phyloP scores from a whole-genome alignment of 1,139 yeast genomes.

The Pneumocystis carinii region DNA sequence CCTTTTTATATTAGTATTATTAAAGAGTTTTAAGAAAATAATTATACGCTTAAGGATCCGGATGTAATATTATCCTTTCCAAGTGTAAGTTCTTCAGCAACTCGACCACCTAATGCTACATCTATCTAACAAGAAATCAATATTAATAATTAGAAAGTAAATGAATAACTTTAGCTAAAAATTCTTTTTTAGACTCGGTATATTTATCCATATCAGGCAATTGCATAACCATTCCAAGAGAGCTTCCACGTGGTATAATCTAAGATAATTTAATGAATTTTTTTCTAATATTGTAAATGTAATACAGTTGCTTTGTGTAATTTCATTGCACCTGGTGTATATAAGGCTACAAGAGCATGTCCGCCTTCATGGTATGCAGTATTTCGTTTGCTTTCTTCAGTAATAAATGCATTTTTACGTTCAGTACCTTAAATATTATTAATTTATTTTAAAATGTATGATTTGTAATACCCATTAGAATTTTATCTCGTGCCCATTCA shows the following conservation, averaged over 20 bases:
- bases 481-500: conserved; percentile 98
- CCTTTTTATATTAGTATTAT: conserved; percentile 48
- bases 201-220: conserved; percentile 97
- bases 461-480: conserved; percentile 52
- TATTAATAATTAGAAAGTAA: neutral
- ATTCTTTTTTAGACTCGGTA: conserved; percentile 78
- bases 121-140: conserved; percentile 39
- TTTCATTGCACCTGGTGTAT: conserved; percentile 89
- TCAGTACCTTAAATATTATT: conserved; percentile 41
- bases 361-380: conserved; percentile 99
- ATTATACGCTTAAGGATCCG: conserved; percentile 12
- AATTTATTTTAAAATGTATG: neutral
- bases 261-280: neutral
- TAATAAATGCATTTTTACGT: conserved; percentile 89
- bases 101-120: conserved; percentile 98
- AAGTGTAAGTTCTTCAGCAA: conserved; percentile 85
- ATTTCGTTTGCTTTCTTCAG: conserved; percentile 82
- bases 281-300: neutral
- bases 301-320: conserved; percentile 71
- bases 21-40: neutral
- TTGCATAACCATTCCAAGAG: conserved; percentile 91
- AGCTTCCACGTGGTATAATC: conserved; percentile 89
- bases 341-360: conserved; percentile 95
- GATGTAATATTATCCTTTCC: conserved; percentile 88
- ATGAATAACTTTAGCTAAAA: conserved; percentile 38